A percentile compares a stretch with the other conserved stretches of the same genome.
These are phyloP conservation scores for Paraleonurus japonicus DNA, from an alignment of 257 asterid genomes.

Conservation along the genomic window DNA sequence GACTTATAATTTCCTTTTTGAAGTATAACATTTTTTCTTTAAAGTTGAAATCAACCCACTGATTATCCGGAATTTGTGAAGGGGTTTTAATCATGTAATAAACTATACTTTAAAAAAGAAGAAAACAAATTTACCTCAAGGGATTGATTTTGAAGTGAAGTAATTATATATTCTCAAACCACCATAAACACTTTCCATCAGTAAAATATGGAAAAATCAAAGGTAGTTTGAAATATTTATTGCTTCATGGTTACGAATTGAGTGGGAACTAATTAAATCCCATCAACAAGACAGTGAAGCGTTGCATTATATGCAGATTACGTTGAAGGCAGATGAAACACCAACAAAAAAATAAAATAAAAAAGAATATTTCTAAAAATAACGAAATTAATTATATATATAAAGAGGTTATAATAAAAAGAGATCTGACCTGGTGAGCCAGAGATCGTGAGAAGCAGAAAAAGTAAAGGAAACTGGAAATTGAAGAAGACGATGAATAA, in stretches of 20 bases:
- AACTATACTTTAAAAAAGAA: too few relatives aligned
- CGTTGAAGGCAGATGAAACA: too few relatives aligned
- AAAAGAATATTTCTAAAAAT: background rate
- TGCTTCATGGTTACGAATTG: slow-evolving; percentile 42
- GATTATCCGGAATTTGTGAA: too few relatives aligned
- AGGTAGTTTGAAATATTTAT: slow-evolving; percentile 23
- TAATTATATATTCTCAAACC: slow-evolving; percentile 4
- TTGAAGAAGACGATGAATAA: background rate
- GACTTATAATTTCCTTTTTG: too few relatives aligned
- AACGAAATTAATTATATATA: background rate
- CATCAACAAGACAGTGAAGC: slow-evolving; percentile 49
- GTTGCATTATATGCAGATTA: background rate
- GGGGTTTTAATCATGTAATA: too few relatives aligned
- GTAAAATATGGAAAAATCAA: background rate
- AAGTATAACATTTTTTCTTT: too few relatives aligned
- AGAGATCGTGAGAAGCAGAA: background rate
- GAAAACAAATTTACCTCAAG: too few relatives aligned
- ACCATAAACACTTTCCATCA: slow-evolving; percentile 3
- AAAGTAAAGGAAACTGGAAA: background rate
- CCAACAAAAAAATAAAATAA: background rate
- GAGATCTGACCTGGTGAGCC: background rate
- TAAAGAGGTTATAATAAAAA: too few relatives aligned
- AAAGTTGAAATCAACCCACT: too few relatives aligned
- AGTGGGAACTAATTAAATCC: slow-evolving; percentile 33
- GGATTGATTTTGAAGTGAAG: background rate